A percentile compares a stretch with the other conserved stretches of the same genome.
Conservation (phyloP, 139 green algal species). For the Chlamydomonas sp. region DNA sequence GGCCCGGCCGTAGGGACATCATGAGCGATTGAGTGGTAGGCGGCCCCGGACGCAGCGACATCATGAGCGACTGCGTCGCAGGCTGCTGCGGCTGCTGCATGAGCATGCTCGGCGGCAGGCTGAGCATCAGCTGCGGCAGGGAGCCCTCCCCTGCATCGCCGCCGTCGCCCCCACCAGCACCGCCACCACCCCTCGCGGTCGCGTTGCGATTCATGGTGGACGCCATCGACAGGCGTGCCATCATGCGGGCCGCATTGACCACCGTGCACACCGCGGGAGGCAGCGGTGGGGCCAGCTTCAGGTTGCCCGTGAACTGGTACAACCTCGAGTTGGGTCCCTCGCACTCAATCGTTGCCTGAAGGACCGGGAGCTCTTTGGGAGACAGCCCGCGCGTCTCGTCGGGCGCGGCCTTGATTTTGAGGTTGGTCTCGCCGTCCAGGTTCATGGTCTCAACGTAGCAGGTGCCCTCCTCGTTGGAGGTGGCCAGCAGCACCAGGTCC, state of each 20-base stretch:
- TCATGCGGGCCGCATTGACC: neutral
- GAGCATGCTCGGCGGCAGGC: too few relatives aligned
- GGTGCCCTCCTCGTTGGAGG: slow-evolving; percentile 61
- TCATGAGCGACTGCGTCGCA: too few relatives aligned
- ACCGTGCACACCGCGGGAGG: neutral
- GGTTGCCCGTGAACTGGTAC: slow-evolving; percentile 82
- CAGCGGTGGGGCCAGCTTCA: slow-evolving; percentile 33
- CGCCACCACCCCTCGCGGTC: too few relatives aligned
- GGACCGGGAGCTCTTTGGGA: slow-evolving; percentile 36
- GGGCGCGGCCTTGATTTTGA: slow-evolving; percentile 81
- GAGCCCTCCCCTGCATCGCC: too few relatives aligned
- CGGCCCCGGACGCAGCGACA: too few relatives aligned
- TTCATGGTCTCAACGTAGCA: slow-evolving; percentile 89
- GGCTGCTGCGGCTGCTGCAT: too few relatives aligned
- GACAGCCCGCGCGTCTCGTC: slow-evolving; percentile 56
- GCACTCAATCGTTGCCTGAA: slow-evolving; percentile 61
- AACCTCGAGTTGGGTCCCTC: slow-evolving; percentile 85
- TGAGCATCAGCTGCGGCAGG: too few relatives aligned
- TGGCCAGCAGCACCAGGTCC: slow-evolving; percentile 80
- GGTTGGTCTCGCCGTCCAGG: slow-evolving; percentile 90
- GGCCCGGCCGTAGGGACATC: too few relatives aligned
- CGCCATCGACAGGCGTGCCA: neutral
- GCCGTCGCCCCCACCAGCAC: too few relatives aligned
- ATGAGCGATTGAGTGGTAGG: too few relatives aligned
- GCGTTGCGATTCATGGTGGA: too few relatives aligned